These are phyloP conservation scores for Daldinia caldariorum DNA, from an alignment of 495 filamentous ascomycete species.

Conservation along the genomic window DNA sequence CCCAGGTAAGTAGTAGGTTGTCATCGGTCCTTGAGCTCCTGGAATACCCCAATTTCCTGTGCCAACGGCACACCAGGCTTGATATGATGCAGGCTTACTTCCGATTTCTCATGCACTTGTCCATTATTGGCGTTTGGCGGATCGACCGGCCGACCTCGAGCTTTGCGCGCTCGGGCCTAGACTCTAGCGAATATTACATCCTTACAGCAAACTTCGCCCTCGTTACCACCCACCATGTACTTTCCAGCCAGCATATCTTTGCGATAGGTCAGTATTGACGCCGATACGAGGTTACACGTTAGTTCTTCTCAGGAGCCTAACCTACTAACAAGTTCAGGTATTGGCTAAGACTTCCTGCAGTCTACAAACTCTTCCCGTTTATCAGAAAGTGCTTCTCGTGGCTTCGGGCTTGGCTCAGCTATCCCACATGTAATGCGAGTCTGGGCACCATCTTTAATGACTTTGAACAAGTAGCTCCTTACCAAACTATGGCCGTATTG, in stretches of 20 bases:
- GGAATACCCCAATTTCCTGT: constrained; percentile 4
- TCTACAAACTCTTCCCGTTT: constrained; percentile 5
- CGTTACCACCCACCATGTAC: constrained; percentile 30
- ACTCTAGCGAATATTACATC: constrained; percentile 26
- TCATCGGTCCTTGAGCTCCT: constrained; percentile 4
- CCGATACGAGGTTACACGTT: constrained; percentile 23
- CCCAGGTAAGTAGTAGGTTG: neutral
- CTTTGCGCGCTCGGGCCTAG: constrained; percentile 29
- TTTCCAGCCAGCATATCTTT: constrained; percentile 19
- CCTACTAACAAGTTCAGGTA: neutral
- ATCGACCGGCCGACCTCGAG: constrained; percentile 25
- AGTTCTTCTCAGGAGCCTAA: constrained; percentile 22
- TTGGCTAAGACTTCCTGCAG: neutral
- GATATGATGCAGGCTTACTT: constrained; percentile 32
- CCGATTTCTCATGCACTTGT: constrained; percentile 25
- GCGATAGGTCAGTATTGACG: constrained; percentile 33
- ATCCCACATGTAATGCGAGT: neutral
- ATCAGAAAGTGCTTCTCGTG: constrained; percentile 24
- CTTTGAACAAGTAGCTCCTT: neutral
- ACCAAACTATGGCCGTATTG: neutral
- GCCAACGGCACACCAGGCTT: constrained; percentile 18
- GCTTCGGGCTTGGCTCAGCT: constrained; percentile 25
- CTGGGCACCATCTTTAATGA: neutral
- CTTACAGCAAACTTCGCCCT: constrained; percentile 29
- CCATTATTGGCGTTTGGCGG: constrained; percentile 26